Percentiles rank a stretch among this genome's conserved stretches.
phyloP scores from a whole-genome alignment of 305 asterid species.

The Solanum hybrid region DNA sequence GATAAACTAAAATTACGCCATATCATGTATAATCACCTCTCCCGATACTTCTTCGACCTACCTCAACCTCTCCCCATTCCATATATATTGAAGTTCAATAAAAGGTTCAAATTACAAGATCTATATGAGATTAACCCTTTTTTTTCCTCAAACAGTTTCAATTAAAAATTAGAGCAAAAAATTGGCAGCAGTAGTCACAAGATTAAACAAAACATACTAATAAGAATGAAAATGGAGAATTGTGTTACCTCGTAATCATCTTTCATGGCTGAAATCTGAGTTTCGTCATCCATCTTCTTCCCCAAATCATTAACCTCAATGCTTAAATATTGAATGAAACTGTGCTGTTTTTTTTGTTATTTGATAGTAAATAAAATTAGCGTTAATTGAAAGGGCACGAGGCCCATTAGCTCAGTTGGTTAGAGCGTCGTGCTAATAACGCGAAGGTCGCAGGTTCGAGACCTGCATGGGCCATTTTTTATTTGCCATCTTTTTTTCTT shows the following conservation, averaged over 20 bases:
- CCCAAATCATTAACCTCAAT: neutral
- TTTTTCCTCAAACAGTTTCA: neutral
- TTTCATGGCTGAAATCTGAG: conserved; percentile 11
- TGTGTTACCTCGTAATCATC: conserved; percentile 22
- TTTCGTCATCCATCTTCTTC: neutral
- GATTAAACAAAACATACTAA: neutral
- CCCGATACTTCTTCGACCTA: neutral
- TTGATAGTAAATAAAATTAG: no score
- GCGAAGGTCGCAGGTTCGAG: conserved; percentile 55
- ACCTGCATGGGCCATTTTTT: neutral
- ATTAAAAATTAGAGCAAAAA: neutral
- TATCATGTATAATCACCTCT: neutral
- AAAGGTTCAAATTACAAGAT: neutral
- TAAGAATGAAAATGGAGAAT: neutral
- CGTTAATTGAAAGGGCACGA: neutral
- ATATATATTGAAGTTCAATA: neutral
- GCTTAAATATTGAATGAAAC: no score
- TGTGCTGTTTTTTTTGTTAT: neutral
- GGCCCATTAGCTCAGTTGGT: conserved; percentile 43
- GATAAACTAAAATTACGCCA: neutral
- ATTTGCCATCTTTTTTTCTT: no score
- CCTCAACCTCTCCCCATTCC: neutral
- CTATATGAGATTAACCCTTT: neutral
- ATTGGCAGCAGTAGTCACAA: neutral
- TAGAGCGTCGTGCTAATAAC: conserved; percentile 80